Conservation (phyloP, 1,284 basidiomycete species). For the Farysia itapuensis region DNA sequence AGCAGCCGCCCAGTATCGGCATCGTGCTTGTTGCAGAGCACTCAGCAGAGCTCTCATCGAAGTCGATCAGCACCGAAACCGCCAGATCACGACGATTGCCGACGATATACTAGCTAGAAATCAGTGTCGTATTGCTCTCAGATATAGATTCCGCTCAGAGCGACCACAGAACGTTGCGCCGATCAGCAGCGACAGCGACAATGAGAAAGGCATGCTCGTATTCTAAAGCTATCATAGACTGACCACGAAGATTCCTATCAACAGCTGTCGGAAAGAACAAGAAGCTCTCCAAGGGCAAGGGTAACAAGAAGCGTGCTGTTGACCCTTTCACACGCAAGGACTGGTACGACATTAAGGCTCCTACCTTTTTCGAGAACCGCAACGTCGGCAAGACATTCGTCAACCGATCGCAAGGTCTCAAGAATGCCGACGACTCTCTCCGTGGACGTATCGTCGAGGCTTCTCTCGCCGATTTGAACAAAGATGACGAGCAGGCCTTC, state of each 20-base stretch:
- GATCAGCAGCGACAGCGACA: too few species aligned
- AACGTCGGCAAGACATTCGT: conserved; percentile 98
- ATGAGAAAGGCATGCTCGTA: too few species aligned
- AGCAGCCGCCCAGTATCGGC: too few species aligned
- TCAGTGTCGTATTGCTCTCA: too few species aligned
- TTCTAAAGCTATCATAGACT: too few species aligned
- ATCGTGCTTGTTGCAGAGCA: too few species aligned
- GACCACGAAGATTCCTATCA: background rate
- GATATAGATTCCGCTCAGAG: too few species aligned
- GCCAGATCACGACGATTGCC: too few species aligned
- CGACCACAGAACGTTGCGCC: too few species aligned
- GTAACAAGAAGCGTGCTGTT: conserved; percentile 97
- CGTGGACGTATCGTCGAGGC: conserved; percentile 96
- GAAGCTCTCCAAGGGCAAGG: conserved; percentile 98
- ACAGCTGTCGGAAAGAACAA: conserved; percentile 76
- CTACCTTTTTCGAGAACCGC: conserved; percentile 93
- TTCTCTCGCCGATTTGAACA: conserved; percentile 96
- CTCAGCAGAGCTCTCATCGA: too few species aligned
- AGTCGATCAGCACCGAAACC: too few species aligned
- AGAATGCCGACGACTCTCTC: conserved; percentile 98
- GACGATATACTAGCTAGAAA: too few species aligned
- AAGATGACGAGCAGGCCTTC: conserved; percentile 99
- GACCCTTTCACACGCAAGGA: conserved; percentile 99
- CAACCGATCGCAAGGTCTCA: conserved; percentile 96
- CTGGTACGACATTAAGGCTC: conserved; percentile 99